These are phyloP conservation scores for Macrophomina phaseolina DNA, from an alignment of 2,329 filamentous ascomycete species.

Conservation along the genomic window DNA sequence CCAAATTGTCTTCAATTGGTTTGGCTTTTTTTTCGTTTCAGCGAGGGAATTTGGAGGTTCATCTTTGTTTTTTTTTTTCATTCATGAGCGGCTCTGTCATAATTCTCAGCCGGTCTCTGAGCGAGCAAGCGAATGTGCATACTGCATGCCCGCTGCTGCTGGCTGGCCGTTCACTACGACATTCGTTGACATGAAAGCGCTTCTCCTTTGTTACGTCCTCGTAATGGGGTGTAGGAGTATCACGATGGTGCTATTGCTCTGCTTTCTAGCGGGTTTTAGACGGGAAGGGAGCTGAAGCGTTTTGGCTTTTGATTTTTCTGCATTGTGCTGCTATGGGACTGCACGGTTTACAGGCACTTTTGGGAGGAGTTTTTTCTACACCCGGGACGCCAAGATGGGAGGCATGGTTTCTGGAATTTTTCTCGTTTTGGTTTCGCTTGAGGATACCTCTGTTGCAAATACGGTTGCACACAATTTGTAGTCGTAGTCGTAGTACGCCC, in stretches of 20 bases:
- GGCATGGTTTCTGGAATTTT: constrained; percentile 10
- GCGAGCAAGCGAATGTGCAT: constrained; percentile 29
- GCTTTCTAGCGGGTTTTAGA: constrained; percentile 19
- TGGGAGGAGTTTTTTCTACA: constrained; percentile 16
- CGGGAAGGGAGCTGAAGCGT: constrained; percentile 15
- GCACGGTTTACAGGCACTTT: not conserved
- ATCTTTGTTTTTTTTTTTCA: not conserved
- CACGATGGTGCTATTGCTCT: constrained; percentile 7
- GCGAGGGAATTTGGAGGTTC: constrained; percentile 2
- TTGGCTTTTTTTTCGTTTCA: not conserved
- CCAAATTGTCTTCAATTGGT: not conserved
- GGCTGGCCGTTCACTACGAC: constrained; percentile 16
- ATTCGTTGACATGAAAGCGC: constrained; percentile 10
- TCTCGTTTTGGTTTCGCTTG: constrained; percentile 6
- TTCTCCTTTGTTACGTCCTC: constrained; percentile 20
- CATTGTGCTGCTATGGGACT: not conserved
- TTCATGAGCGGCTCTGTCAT: constrained; percentile 15
- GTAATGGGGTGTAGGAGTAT: not conserved
- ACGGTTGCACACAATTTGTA: constrained; percentile 17
- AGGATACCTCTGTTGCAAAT: constrained; percentile 25
- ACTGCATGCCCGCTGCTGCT: constrained; percentile 21
- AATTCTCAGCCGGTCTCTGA: constrained; percentile 28
- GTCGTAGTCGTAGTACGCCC: constrained; percentile 22
- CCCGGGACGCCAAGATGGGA: constrained; percentile 1
- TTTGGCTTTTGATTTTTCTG: constrained; percentile 1